Percentiles rank a stretch among this genome's conserved stretches.
phyloP scores from a whole-genome alignment of 106 monocot species.

The Alisma plantagoaquatica region DNA sequence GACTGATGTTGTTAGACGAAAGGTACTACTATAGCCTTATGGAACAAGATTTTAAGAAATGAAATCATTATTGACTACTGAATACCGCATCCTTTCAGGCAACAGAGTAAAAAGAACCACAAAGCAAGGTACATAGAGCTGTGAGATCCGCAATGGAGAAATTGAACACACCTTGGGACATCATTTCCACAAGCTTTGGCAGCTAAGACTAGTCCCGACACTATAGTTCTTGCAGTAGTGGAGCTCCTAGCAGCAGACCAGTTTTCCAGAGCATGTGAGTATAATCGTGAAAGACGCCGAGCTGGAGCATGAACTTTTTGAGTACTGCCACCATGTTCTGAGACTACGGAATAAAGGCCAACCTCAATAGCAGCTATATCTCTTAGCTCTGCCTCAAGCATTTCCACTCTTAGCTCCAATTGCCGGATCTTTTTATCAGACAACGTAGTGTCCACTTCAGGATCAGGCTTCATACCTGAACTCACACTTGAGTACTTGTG shows the following conservation, averaged over 20 bases:
- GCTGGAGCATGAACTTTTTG: conserved; percentile 95
- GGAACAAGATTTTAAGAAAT: no score
- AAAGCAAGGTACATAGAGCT: no score
- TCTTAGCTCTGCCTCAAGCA: conserved; percentile 64
- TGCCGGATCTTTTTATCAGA: conserved; percentile 34
- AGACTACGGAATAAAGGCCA: conserved; percentile 54
- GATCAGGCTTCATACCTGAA: no score
- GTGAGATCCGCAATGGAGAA: no score
- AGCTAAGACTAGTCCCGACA: conserved; percentile 57
- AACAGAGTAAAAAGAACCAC: no score
- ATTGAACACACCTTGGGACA: conserved; percentile 71
- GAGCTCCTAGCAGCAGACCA: conserved; percentile 39
- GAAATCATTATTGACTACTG: no score
- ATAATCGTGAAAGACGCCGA: conserved; percentile 74
- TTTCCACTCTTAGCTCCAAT: conserved; percentile 49
- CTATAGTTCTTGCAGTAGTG: conserved; percentile 47
- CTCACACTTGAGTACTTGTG: neutral
- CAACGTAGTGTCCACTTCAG: no score
- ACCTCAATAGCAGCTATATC: conserved; percentile 82
- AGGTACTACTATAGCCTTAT: no score
- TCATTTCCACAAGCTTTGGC: conserved; percentile 94
- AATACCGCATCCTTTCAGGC: no score
- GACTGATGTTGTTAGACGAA: no score
- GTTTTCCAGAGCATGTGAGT: conserved; percentile 41
- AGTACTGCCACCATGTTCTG: conserved; percentile 81